Evolutionary conservation across 2,329 filamentous ascomycete species (phyloP).

Genomic region (Fusarium sp.): DNA sequence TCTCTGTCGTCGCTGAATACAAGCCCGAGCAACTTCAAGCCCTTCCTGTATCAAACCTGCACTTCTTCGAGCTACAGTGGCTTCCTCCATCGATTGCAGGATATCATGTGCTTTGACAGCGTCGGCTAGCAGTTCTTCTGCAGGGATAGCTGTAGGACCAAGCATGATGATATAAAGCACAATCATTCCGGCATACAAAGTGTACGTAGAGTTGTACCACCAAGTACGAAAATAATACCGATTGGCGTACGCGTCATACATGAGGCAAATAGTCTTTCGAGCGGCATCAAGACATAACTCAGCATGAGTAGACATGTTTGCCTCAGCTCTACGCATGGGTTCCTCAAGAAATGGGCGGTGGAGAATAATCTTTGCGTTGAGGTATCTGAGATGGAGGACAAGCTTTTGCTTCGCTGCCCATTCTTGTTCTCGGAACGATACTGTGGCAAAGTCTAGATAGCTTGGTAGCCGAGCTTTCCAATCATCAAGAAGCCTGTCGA

Average conservation of each 20-base stretch:
- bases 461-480: not conserved
- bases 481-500: not conserved
- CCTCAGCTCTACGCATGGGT: not conserved
- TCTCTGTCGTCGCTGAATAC: conserved; percentile 1
- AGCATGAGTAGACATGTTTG: not conserved
- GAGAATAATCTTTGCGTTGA: conserved; percentile 1
- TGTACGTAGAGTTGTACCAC: conserved; percentile 19
- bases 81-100: conserved; percentile 8
- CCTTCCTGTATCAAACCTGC: conserved; percentile 4
- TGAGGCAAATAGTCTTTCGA: not conserved
- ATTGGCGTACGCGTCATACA: conserved; percentile 4
- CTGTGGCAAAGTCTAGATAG: not conserved
- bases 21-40: not conserved
- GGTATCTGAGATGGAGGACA: not conserved
- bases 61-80: not conserved
- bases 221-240: conserved; percentile 9
- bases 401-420: conserved; percentile 9
- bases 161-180: conserved; percentile 21
- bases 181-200: conserved; percentile 13
- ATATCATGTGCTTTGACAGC: conserved; percentile 1
- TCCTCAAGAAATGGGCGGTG: not conserved
- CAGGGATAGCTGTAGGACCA: not conserved
- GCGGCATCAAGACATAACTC: not conserved
- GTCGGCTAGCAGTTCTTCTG: not conserved
- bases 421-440: conserved; percentile 3